Percentiles rank a stretch among this genome's conserved stretches.
These are phyloP conservation scores for Xylariaceae sp. DNA, from an alignment of 2,329 filamentous ascomycete species.

Conservation along the genomic window DNA sequence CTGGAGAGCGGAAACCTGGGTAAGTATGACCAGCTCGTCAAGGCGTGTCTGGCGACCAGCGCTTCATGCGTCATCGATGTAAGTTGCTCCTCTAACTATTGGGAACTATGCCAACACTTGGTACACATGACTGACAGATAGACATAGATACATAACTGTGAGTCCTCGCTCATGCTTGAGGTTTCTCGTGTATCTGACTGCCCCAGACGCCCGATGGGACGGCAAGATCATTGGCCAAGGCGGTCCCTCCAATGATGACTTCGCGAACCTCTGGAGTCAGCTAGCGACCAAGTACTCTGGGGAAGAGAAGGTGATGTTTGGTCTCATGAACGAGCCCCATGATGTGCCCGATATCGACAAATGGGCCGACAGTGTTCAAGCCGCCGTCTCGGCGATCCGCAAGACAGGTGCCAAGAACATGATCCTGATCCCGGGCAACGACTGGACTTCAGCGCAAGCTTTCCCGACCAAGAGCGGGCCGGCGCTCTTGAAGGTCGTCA, in stretches of 20 bases:
- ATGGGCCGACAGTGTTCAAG: slow-evolving; percentile 47
- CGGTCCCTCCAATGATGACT: slow-evolving; percentile 52
- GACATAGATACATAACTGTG: slow-evolving; percentile 22
- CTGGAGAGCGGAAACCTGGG: slow-evolving; percentile 37
- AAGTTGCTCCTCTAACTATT: slow-evolving; percentile 1
- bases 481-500: slow-evolving; percentile 36
- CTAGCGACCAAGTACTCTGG: slow-evolving; percentile 47
- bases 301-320: slow-evolving; percentile 43
- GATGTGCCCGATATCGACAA: slow-evolving; percentile 34
- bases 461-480: slow-evolving; percentile 34
- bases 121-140: neutral
- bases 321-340: slow-evolving; percentile 53
- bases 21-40: slow-evolving; percentile 45
- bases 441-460: slow-evolving; percentile 33
- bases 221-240: slow-evolving; percentile 61
- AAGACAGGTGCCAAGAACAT: slow-evolving; percentile 25
- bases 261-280: slow-evolving; percentile 52
- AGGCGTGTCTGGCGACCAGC: slow-evolving; percentile 44
- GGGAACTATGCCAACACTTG: too few species aligned
- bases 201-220: slow-evolving; percentile 47
- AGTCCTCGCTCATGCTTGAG: neutral
- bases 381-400: slow-evolving; percentile 20
- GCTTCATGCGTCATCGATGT: slow-evolving; percentile 48
- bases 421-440: slow-evolving; percentile 48
- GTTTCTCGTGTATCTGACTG: neutral